A percentile compares a stretch with the other conserved stretches of the same genome.
These are phyloP conservation scores for Wickerhamomyces xylosicus DNA, from an alignment of 805 yeast genomes.

Conservation along the genomic window DNA sequence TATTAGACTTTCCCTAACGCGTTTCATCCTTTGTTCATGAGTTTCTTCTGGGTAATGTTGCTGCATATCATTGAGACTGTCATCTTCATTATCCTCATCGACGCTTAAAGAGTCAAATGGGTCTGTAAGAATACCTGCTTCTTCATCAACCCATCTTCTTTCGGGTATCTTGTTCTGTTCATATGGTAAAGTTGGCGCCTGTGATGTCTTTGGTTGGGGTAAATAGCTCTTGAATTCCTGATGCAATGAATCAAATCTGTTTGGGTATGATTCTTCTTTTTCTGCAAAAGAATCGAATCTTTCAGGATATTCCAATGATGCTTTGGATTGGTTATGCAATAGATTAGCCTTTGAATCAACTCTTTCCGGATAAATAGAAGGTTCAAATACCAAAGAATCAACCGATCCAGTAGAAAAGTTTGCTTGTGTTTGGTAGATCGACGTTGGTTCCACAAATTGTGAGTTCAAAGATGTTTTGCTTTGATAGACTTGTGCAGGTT, in stretches of 20 bases:
- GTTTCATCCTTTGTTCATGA: background rate
- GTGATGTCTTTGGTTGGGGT: too few relatives aligned
- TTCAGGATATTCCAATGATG: background rate
- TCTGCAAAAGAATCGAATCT: background rate
- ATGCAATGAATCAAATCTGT: too few relatives aligned
- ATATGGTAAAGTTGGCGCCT: background rate
- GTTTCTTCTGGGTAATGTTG: background rate
- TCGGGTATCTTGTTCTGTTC: background rate
- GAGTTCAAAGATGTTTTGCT: constrained; percentile 4
- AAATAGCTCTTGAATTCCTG: too few relatives aligned
- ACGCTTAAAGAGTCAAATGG: constrained; percentile 1
- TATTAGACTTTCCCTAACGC: constrained; percentile 13
- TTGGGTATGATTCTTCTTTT: background rate
- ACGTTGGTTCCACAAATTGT: background rate
- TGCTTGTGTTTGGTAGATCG: background rate
- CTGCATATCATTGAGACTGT: background rate
- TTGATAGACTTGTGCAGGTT: constrained; percentile 2
- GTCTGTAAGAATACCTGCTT: background rate
- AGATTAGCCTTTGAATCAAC: background rate
- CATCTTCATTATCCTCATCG: constrained; percentile 2
- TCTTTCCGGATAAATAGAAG: background rate
- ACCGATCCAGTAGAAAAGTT: background rate
- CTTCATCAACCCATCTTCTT: background rate
- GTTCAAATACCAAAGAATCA: background rate
- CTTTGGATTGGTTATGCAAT: background rate